Evolutionary conservation across 1,284 basidiomycete genomes (phyloP).

Genomic region (Irpex sp.): DNA sequence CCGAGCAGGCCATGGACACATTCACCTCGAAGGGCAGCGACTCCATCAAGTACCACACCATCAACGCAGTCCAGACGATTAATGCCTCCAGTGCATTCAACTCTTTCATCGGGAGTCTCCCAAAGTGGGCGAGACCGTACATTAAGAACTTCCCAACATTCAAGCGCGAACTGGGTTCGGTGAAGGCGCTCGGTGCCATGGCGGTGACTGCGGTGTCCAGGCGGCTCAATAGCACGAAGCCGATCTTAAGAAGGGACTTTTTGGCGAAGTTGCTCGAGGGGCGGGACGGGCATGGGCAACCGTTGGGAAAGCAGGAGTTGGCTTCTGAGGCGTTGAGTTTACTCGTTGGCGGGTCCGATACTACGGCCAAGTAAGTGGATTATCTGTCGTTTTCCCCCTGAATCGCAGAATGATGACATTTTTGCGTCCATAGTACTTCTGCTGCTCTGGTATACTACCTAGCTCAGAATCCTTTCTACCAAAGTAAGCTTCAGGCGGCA

Average conservation of each 20-base stretch:
- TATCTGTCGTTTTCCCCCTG: neutral
- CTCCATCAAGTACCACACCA: neutral
- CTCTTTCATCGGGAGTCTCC: neutral
- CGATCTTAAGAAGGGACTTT: constrained; percentile 2
- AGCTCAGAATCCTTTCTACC: constrained; percentile 1
- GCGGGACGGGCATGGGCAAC: constrained; percentile 1
- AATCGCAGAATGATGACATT: neutral
- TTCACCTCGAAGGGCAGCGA: neutral
- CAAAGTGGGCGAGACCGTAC: neutral
- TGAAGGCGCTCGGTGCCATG: neutral
- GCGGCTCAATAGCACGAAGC: neutral
- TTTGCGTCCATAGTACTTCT: neutral
- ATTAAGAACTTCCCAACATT: neutral
- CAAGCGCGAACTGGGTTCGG: neutral
- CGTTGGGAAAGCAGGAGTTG: constrained; percentile 2
- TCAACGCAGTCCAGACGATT: neutral
- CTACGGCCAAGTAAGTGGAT: neutral
- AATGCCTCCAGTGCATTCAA: neutral
- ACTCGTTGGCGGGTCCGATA: neutral
- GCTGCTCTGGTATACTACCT: constrained; percentile 5
- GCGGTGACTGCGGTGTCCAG: constrained; percentile 8
- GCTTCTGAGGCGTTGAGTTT: neutral
- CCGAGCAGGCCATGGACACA: neutral
- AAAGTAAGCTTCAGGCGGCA: constrained; percentile 4
- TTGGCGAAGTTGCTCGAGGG: neutral